Evolutionary conservation across 306 rosid genomes (phyloP).

Genomic region (Phaseolus lunatus): DNA sequence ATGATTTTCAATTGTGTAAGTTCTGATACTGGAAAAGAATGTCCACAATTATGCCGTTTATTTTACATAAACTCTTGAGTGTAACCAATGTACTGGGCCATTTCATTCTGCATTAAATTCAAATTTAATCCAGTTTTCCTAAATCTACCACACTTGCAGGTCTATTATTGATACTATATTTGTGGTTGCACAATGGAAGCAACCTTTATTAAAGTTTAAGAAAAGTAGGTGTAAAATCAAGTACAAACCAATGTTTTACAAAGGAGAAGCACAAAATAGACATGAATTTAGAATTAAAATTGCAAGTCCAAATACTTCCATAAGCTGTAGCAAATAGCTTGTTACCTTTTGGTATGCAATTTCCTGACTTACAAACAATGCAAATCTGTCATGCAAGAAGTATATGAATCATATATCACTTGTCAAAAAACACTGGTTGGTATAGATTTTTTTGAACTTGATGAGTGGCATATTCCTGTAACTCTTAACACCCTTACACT

Average conservation of each 20-base stretch:
- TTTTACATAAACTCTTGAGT: neutral
- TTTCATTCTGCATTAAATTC: neutral
- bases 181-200: neutral
- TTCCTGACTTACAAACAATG: neutral
- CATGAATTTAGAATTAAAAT: neutral
- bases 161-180: slow-evolving; percentile 11
- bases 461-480: neutral
- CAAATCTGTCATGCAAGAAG: neutral
- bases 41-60: neutral
- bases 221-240: neutral
- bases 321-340: slow-evolving; percentile 8
- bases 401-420: neutral
- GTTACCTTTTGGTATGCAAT: neutral
- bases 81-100: neutral
- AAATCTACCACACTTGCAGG: neutral
- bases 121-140: slow-evolving; percentile 18
- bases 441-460: neutral
- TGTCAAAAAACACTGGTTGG: neutral
- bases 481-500: neutral
- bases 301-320: neutral
- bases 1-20: slow-evolving; percentile 79
- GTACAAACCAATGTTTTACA: neutral
- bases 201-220: slow-evolving; percentile 1
- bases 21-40: slow-evolving; percentile 25
- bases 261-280: slow-evolving; percentile 12